phyloP scores from a whole-genome alignment of 2,329 filamentous ascomycete species.

The Colletotrichum godetiae region DNA sequence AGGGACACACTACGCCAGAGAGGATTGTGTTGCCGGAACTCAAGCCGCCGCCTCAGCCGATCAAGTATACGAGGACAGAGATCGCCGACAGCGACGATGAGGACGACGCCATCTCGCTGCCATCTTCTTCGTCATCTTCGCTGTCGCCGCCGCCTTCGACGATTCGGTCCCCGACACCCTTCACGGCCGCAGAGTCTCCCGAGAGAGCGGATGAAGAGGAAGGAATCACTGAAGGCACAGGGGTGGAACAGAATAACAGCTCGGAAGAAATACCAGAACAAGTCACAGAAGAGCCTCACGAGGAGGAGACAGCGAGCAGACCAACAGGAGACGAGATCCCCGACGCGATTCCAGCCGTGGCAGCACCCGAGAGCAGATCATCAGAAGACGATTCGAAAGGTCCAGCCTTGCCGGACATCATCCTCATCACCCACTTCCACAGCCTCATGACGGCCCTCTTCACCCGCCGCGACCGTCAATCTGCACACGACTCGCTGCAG shows the following conservation, averaged over 20 bases:
- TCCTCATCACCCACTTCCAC: slow-evolving; percentile 67
- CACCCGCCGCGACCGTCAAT: slow-evolving; percentile 55
- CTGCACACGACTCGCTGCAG: slow-evolving; percentile 61
- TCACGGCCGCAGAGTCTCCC: background rate
- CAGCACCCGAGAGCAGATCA: background rate
- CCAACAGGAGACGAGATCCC: background rate
- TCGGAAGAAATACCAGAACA: background rate
- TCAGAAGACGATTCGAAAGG: background rate
- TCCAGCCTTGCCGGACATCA: slow-evolving; percentile 52
- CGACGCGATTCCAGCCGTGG: background rate
- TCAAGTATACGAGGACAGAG: slow-evolving; percentile 38
- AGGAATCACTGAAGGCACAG: background rate
- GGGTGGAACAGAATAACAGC: background rate
- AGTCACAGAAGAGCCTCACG: background rate
- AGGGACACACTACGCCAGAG: background rate
- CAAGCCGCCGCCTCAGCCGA: background rate
- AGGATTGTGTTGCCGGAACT: slow-evolving; percentile 24
- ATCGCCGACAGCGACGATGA: slow-evolving; percentile 56
- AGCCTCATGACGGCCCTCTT: slow-evolving; percentile 64
- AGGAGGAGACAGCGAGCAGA: background rate
- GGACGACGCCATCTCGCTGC: slow-evolving; percentile 43
- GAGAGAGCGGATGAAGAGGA: background rate
- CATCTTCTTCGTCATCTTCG: slow-evolving; percentile 20
- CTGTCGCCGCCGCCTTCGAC: slow-evolving; percentile 37
- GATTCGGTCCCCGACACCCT: slow-evolving; percentile 6